These are phyloP conservation scores for Neoscytalidium dimidiatum DNA, from an alignment of 2,329 filamentous ascomycete genomes.

Conservation along the genomic window DNA sequence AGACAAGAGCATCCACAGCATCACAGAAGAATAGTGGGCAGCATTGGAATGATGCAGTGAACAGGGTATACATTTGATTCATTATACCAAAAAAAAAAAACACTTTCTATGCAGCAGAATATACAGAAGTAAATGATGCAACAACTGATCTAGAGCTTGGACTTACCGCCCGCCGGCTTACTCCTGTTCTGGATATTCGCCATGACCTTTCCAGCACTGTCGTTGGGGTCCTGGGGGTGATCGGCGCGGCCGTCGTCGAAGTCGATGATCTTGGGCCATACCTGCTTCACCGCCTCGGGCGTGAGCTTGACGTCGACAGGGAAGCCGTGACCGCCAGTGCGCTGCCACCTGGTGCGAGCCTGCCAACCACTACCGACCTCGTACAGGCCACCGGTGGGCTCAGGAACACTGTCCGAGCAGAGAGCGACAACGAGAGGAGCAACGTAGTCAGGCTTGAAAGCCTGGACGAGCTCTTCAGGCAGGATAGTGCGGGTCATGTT, in stretches of 20 bases:
- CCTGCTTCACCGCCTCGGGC: slow-evolving; percentile 76
- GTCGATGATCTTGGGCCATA: slow-evolving; percentile 68
- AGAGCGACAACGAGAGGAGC: slow-evolving; percentile 89
- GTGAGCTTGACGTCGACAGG: slow-evolving; percentile 76
- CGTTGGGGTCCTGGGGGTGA: slow-evolving; percentile 76
- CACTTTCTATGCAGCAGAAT: not conserved
- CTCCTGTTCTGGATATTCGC: slow-evolving; percentile 82
- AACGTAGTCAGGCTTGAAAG: slow-evolving; percentile 98
- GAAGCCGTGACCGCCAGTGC: slow-evolving; percentile 86
- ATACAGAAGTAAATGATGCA: not conserved
- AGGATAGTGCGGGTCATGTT: slow-evolving; percentile 92
- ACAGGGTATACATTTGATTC: slow-evolving; percentile 18
- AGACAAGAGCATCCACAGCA: no score
- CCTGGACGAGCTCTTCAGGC: slow-evolving; percentile 96
- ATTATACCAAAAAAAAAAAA: slow-evolving; percentile 11
- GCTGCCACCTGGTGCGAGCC: slow-evolving; percentile 91
- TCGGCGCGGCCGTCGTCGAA: slow-evolving; percentile 89
- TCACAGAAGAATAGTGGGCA: not conserved
- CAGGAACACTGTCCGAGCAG: slow-evolving; percentile 81
- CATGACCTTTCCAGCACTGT: slow-evolving; percentile 77
- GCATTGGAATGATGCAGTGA: not conserved
- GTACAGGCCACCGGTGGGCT: slow-evolving; percentile 84
- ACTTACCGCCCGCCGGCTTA: slow-evolving; percentile 38
- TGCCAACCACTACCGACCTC: slow-evolving; percentile 96
- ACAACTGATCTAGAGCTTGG: slow-evolving; percentile 23